phyloP scores from a whole-genome alignment of 257 asterid genomes.

The Primulina huaijiensis region DNA sequence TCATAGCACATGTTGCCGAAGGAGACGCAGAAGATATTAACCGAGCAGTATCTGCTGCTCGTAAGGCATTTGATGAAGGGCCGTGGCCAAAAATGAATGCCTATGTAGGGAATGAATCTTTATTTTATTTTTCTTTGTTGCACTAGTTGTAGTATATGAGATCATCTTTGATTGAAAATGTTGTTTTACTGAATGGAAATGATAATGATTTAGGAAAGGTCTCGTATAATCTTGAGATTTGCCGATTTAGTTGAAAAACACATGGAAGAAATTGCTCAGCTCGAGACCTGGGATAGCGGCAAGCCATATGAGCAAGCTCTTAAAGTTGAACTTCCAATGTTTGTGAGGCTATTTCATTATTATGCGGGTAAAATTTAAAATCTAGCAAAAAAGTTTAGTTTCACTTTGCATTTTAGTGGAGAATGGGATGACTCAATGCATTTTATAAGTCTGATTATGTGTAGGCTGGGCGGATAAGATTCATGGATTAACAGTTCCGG shows the following conservation, averaged over 20 bases:
- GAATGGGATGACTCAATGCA: background rate
- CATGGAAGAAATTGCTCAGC: constrained; percentile 58
- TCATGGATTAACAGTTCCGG: constrained; percentile 71
- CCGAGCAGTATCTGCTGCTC: constrained; percentile 77
- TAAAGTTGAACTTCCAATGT: constrained; percentile 45
- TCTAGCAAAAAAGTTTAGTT: background rate
- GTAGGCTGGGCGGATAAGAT: constrained; percentile 86
- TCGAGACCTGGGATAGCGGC: constrained; percentile 83
- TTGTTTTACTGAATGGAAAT: constrained; percentile 7
- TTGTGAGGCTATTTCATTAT: constrained; percentile 56
- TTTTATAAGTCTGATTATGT: background rate
- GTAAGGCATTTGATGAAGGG: constrained; percentile 83
- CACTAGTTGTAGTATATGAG: background rate
- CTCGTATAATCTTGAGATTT: constrained; percentile 50
- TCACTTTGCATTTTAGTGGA: background rate
- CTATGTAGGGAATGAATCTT: constrained; percentile 37
- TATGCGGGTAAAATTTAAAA: constrained; percentile 52
- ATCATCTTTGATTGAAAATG: background rate
- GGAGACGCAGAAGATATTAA: constrained; percentile 68
- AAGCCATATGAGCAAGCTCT: constrained; percentile 58
- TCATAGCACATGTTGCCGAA: constrained; percentile 69
- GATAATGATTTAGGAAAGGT: constrained; percentile 50
- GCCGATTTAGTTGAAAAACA: constrained; percentile 68
- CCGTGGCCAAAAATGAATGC: constrained; percentile 90
- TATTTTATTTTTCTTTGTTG: background rate